Evolutionary conservation across 148 eudicot species (phyloP).

Genomic region (Cornus suecica): DNA sequence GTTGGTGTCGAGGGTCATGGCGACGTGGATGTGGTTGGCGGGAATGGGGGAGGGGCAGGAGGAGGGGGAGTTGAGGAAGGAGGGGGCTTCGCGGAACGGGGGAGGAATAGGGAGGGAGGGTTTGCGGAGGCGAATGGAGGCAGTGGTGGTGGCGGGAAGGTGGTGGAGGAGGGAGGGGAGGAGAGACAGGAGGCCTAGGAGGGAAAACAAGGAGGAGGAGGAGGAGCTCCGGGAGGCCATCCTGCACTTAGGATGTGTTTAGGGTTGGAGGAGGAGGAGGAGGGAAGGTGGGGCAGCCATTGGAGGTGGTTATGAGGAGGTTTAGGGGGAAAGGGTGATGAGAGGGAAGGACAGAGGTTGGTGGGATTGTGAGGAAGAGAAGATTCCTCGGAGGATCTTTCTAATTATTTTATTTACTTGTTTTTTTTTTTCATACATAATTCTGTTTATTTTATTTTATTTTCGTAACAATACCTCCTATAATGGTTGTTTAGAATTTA

Average conservation of each 20-base stretch:
- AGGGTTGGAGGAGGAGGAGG: neutral
- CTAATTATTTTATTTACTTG: no score
- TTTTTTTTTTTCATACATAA: no score
- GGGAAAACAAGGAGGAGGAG: neutral
- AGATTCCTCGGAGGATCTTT: constrained; percentile 16
- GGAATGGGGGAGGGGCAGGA: no score
- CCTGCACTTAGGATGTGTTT: constrained; percentile 21
- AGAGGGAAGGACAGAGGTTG: neutral
- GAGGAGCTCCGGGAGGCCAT: constrained; percentile 17
- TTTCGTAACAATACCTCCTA: no score
- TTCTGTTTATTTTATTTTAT: no score
- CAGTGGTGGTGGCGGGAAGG: constrained; percentile 3
- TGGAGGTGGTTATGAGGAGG: constrained; percentile 13
- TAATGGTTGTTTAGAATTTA: no score
- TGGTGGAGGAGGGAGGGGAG: neutral
- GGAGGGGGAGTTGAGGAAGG: constrained; percentile 24
- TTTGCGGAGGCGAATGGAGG: constrained; percentile 11
- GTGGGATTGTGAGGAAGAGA: constrained; percentile 21
- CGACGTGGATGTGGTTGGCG: constrained; percentile 33
- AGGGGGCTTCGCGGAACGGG: constrained; percentile 8
- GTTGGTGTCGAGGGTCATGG: constrained; percentile 41
- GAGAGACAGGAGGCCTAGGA: constrained; percentile 16
- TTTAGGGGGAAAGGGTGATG: constrained; percentile 11
- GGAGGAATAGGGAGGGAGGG: constrained; percentile 5
- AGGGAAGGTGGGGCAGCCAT: constrained; percentile 10